phyloP scores from a whole-genome alignment of 2,329 filamentous ascomycete genomes.

The Phaeosphaeria sp. region DNA sequence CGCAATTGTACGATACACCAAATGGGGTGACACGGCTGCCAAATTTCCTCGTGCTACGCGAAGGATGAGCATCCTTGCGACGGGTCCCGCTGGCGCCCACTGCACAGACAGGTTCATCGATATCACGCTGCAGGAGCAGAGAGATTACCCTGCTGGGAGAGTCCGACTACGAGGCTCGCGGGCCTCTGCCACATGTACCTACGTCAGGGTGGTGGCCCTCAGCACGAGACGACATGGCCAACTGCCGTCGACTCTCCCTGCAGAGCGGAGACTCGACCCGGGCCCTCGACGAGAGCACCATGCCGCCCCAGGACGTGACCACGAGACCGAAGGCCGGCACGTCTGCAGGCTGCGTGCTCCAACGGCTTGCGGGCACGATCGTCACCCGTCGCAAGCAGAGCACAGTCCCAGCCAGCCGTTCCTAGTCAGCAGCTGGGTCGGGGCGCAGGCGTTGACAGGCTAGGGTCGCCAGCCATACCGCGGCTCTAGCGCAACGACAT shows the following conservation, averaged over 20 bases:
- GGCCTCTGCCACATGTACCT: constrained; percentile 4
- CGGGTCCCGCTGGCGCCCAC: constrained; percentile 28
- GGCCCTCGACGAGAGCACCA: not conserved
- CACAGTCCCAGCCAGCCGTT: constrained; percentile 38
- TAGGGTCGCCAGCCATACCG: constrained; percentile 31
- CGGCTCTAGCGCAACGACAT: constrained; percentile 41
- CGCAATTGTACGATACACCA: constrained; percentile 25
- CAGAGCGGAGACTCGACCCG: not conserved
- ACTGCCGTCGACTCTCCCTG: constrained; percentile 1
- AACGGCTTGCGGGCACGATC: constrained; percentile 16
- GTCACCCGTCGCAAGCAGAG: constrained; percentile 17
- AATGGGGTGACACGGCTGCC: constrained; percentile 34
- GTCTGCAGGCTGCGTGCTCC: constrained; percentile 11
- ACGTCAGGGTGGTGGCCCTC: constrained; percentile 3
- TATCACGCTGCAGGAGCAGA: constrained; percentile 36
- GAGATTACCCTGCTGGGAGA: constrained; percentile 27
- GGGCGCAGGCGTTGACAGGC: constrained; percentile 40
- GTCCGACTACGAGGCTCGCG: constrained; percentile 11
- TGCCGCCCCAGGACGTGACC: not conserved
- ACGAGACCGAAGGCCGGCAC: not conserved
- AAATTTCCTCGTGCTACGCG: constrained; percentile 29
- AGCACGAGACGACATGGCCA: not conserved
- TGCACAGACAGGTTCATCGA: constrained; percentile 38
- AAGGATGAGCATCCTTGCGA: constrained; percentile 39
- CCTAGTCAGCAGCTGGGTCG: constrained; percentile 44